Evolutionary conservation across 78 protist genomes (phyloP).

Genomic region (Mastigamoeba balamuthi): DNA sequence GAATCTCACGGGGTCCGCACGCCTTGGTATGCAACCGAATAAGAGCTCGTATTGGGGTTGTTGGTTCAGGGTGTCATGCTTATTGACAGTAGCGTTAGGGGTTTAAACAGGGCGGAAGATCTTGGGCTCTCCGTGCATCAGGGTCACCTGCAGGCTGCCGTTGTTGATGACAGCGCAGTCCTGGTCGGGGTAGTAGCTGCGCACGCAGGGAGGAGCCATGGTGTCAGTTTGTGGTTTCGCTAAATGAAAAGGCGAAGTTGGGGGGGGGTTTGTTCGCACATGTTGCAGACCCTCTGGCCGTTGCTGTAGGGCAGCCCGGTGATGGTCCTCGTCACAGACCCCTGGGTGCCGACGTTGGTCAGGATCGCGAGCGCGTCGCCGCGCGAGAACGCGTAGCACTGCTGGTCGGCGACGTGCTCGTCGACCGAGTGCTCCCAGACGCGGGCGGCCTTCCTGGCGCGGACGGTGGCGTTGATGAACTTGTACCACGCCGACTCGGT

Average conservation of each 20-base stretch:
- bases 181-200: conserved; percentile 24
- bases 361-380: conserved; percentile 51
- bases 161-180: conserved; percentile 32
- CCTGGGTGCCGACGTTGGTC: too few species aligned
- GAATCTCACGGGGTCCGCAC: too few species aligned
- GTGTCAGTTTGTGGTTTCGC: too few species aligned
- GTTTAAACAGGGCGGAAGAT: conserved; percentile 23
- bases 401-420: conserved; percentile 32
- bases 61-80: too few species aligned
- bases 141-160: conserved; percentile 11
- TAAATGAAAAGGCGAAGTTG: too few species aligned
- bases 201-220: too few species aligned
- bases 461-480: conserved; percentile 3
- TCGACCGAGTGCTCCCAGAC: background rate
- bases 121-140: conserved; percentile 45
- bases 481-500: conserved; percentile 7
- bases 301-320: conserved; percentile 38
- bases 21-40: too few species aligned
- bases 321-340: too few species aligned
- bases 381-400: conserved; percentile 50
- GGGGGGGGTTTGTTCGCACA: too few species aligned
- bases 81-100: too few species aligned
- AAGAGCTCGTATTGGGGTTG: too few species aligned
- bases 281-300: conserved; percentile 33
- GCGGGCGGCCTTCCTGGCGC: background rate